A percentile compares a stretch with the other conserved stretches of the same genome.
Conservation (phyloP, 305 asterid genomes). For the Solanum hybrid region DNA sequence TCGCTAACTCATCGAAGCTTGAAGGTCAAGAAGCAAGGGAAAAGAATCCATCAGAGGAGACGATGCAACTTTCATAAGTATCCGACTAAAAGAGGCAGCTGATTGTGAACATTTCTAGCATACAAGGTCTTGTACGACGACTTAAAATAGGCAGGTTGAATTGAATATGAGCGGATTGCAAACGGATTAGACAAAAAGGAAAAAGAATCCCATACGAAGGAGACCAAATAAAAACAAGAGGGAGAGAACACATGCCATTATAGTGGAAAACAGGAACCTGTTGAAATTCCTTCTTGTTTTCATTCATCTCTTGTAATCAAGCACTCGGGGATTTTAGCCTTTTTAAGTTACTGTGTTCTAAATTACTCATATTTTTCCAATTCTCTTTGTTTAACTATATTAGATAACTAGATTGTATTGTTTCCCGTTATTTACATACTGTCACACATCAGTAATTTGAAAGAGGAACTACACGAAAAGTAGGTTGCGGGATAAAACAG, state of each 20-base stretch:
- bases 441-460: background rate
- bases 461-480: no score
- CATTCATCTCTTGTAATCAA: background rate
- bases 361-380: background rate
- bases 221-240: background rate
- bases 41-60: constrained; percentile 5
- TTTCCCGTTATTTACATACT: no score
- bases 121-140: background rate
- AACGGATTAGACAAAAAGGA: background rate
- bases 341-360: background rate
- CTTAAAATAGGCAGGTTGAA: background rate
- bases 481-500: no score
- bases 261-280: background rate
- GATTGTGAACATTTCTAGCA: background rate
- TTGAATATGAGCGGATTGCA: background rate
- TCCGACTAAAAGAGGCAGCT: background rate
- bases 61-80: background rate
- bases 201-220: background rate
- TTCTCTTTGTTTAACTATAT: background rate
- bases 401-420: background rate
- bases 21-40: constrained; percentile 35
- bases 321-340: background rate
- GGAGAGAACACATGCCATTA: background rate
- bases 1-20: constrained; percentile 49
- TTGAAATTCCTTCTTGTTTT: background rate